Conservation (phyloP, 495 filamentous ascomycete genomes). For the Tuber umbilicatum region DNA sequence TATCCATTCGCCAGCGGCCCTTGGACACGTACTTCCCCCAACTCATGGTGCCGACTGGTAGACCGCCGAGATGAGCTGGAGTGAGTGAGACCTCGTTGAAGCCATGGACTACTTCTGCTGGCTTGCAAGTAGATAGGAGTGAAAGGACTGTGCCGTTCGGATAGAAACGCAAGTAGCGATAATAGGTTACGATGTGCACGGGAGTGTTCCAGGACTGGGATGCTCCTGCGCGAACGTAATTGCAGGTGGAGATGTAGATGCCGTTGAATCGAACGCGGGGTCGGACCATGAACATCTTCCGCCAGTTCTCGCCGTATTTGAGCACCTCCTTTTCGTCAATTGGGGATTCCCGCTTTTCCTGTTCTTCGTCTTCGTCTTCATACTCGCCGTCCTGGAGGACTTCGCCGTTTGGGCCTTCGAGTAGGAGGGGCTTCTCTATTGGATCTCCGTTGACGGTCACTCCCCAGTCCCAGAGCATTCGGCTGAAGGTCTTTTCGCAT, state of each 20-base stretch:
- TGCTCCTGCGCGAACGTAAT: conserved; percentile 80
- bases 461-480: conserved; percentile 75
- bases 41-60: conserved; percentile 46
- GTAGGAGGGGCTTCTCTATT: conserved; percentile 37
- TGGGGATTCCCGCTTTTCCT: conserved; percentile 42
- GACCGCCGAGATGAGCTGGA: conserved; percentile 35
- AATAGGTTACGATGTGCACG: conserved; percentile 95
- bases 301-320: conserved; percentile 50
- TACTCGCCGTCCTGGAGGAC: conserved; percentile 10
- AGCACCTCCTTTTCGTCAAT: conserved; percentile 45
- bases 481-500: conserved; percentile 64
- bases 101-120: conserved; percentile 72
- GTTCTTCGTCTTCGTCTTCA: conserved; percentile 25
- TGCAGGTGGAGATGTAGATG: conserved; percentile 91
- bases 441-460: conserved; percentile 58
- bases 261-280: conserved; percentile 90
- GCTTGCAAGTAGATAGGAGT: conserved; percentile 71
- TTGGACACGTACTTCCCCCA: conserved; percentile 41
- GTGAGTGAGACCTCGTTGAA: conserved; percentile 46
- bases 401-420: conserved; percentile 15
- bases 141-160: conserved; percentile 76
- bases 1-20: conserved; percentile 44
- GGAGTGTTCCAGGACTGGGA: conserved; percentile 56
- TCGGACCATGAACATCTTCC: conserved; percentile 66
- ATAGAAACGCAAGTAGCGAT: conserved; percentile 92